Conservation (phyloP, 371 early-diverging fungal species). For the Coemansia sp. region DNA sequence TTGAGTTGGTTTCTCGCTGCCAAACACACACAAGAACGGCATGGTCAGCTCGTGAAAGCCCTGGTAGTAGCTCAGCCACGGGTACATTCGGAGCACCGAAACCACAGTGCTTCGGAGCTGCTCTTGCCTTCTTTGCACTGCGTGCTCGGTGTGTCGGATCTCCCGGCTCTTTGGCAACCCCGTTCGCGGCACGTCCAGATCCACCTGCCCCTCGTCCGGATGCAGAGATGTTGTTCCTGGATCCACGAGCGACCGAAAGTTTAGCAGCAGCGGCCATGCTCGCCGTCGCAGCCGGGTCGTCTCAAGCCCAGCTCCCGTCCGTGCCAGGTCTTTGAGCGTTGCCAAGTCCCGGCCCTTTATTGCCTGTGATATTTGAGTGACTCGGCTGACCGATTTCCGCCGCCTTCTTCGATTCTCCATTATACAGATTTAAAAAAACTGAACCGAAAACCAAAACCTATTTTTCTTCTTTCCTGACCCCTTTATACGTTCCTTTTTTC, state of each 20-base stretch:
- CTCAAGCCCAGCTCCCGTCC: constrained; percentile 37
- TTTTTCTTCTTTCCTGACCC: background rate
- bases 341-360: constrained; percentile 32
- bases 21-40: constrained; percentile 47
- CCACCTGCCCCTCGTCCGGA: constrained; percentile 46
- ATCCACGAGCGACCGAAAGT: constrained; percentile 32
- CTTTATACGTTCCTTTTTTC: background rate
- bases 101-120: constrained; percentile 39
- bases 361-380: constrained; percentile 39
- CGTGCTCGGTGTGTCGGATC: constrained; percentile 18
- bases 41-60: constrained; percentile 50
- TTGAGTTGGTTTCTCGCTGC: constrained; percentile 36
- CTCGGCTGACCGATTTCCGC: background rate
- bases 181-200: constrained; percentile 44
- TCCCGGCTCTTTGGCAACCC: constrained; percentile 29
- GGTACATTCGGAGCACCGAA: constrained; percentile 39
- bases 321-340: constrained; percentile 34
- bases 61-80: constrained; percentile 52
- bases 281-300: constrained; percentile 37
- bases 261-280: constrained; percentile 47
- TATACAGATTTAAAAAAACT: background rate
- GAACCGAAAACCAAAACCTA: background rate
- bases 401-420: background rate
- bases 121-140: constrained; percentile 29
- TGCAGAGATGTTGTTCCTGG: constrained; percentile 11